Evolutionary conservation across 2,329 filamentous ascomycete species (phyloP).

Genomic region (Ophiostoma montium): DNA sequence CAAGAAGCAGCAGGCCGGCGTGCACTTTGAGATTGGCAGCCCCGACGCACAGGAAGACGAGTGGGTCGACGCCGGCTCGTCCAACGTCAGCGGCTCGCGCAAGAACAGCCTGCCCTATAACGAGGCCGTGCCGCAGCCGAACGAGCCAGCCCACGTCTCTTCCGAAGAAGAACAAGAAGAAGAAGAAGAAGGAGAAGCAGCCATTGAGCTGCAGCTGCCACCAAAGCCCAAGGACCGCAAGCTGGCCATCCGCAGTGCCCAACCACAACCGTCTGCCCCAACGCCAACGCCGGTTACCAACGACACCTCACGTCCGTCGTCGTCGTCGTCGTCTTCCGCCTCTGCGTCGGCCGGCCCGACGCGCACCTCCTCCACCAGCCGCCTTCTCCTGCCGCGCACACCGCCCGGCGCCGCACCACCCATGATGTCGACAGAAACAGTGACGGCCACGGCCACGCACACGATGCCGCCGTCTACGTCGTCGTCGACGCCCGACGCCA

Average conservation of each 20-base stretch:
- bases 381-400: constrained; percentile 40
- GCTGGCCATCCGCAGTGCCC: constrained; percentile 1
- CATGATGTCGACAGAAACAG: constrained; percentile 45
- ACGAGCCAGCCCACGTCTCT: too few species aligned
- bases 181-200: not conserved
- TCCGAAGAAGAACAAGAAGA: constrained; percentile 2
- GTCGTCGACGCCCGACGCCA: constrained; percentile 20
- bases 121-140: not conserved
- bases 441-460: constrained; percentile 17
- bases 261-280: not conserved
- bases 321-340: constrained; percentile 1
- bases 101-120: constrained; percentile 10
- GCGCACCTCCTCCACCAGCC: constrained; percentile 4
- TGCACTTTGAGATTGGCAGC: constrained; percentile 50
- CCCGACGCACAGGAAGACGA: constrained; percentile 37
- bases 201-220: not conserved
- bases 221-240: not conserved
- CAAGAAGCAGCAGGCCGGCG: constrained; percentile 18
- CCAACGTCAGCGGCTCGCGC: constrained; percentile 27
- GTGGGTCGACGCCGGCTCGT: constrained; percentile 53
- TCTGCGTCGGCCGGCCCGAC: not conserved
- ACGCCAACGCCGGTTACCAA: not conserved
- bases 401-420: constrained; percentile 48
- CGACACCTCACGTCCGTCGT: not conserved
- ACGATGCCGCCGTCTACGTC: constrained; percentile 9